Conservation (phyloP, 176 grass and related monocot genomes). For the Oryza australiensis region DNA sequence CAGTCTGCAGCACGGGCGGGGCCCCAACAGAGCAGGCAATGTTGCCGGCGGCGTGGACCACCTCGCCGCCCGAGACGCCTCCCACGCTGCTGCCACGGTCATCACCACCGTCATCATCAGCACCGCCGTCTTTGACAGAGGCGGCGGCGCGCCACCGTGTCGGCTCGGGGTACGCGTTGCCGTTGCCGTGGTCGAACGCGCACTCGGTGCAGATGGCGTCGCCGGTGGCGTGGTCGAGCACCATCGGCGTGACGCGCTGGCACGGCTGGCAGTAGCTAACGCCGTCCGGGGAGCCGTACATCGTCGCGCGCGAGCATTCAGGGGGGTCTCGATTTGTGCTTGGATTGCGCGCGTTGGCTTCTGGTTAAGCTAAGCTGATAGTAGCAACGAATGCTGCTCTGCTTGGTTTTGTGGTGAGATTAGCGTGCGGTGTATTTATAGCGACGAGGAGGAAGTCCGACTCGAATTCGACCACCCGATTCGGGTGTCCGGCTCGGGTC, state of each 20-base stretch:
- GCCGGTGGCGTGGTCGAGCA: conserved; percentile 7
- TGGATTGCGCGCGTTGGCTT: no score
- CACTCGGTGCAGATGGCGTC: conserved; percentile 28
- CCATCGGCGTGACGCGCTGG: not conserved
- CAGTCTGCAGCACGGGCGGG: not conserved
- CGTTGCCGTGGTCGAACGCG: not conserved
- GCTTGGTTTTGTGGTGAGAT: no score
- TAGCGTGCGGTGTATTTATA: no score
- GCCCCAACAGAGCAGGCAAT: not conserved
- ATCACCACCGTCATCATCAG: not conserved
- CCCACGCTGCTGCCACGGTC: conserved; percentile 4
- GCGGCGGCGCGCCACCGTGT: not conserved
- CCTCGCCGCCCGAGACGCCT: not conserved
- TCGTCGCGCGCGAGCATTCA: not conserved
- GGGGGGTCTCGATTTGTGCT: no score
- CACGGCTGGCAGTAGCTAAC: conserved; percentile 39
- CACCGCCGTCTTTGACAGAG: not conserved
- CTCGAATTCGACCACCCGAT: no score
- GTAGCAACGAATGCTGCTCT: no score
- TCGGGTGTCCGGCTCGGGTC: no score
- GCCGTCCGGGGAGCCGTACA: not conserved
- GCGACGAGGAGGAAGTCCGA: no score
- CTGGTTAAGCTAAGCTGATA: no score
- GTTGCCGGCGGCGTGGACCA: no score
- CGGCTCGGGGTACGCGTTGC: conserved; percentile 1